Base-by-base conservation (phyloP, 2,329 filamentous ascomycete genomes). In the Harringtonia aguacate region DNA sequence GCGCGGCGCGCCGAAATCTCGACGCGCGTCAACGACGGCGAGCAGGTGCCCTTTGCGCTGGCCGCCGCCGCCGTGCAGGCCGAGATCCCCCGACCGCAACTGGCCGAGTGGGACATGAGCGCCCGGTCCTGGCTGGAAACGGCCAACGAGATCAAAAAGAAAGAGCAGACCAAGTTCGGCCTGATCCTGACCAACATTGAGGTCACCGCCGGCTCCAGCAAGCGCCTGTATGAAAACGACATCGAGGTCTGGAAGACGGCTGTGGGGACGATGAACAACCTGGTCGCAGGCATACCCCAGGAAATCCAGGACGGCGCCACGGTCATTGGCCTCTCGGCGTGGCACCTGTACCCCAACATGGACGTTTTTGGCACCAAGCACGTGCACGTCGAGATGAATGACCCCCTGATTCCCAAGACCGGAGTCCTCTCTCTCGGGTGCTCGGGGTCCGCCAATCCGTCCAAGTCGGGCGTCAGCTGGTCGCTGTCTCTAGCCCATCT, bases 61-160 rank as follows among this genome's bases (percentile, higher is more conserved):
- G 31, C 33, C 4, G 33, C 40, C 36, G 50, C 53, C 10, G 46
- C 52, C 1, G 43, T 47, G 28, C 51, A 53, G n/a, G 41, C 48
- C 10, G 27, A 43, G 1, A 50, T 58, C 15, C 43, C 50, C 4
- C 35, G 55, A 33, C 44, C 37, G 3, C 49, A 60, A 5, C 48
- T 62, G 5, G 46, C 50, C 1, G 45, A 48, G 15, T 61, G 59
- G 59, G 60, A 63, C 44, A 49, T 54, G 3, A 61, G 57, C 44
- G 58, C 57, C 4, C 47, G 58, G 3, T 48, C 58, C 1, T 63
- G 59, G 60, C 30, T 63, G 2, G 51, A 48, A n/a, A 55, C 46
- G 8, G 59, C 58, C 1, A 54, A 62, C 41, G 5, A 38, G 10
- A 51, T 49, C 4, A 59, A 52, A 40, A 29, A 31, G 7, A 39